phyloP scores from a whole-genome alignment of 345 rosid species.

The Triadica sebifera region DNA sequence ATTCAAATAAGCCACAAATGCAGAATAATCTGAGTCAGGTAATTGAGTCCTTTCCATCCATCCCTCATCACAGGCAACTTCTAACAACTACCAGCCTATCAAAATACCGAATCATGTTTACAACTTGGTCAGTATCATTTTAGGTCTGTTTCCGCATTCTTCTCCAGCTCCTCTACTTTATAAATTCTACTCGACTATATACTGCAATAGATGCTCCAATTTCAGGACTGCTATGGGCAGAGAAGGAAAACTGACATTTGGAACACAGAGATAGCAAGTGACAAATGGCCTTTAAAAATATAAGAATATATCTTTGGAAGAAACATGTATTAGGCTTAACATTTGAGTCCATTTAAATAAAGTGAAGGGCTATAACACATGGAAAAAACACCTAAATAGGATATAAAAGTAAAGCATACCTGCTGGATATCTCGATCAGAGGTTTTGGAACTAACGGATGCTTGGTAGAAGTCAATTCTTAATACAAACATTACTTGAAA shows the following conservation, averaged over 20 bases:
- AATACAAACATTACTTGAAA: background rate
- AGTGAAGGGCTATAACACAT: background rate
- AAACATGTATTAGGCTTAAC: background rate
- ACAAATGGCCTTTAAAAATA: background rate
- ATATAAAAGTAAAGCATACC: slow-evolving; percentile 43
- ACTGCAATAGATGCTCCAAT: background rate
- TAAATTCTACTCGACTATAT: background rate
- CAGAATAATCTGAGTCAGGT: too few relatives aligned
- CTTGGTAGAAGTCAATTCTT: slow-evolving; percentile 40
- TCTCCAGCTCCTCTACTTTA: too few relatives aligned
- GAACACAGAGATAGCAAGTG: background rate
- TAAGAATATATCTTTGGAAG: background rate
- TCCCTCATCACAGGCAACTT: background rate
- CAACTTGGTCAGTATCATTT: background rate
- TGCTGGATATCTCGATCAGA: slow-evolving; percentile 96
- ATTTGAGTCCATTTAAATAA: background rate
- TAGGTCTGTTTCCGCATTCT: too few relatives aligned
- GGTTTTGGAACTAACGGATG: slow-evolving; percentile 67
- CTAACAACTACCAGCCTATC: background rate
- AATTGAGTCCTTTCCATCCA: too few relatives aligned
- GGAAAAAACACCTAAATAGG: too few relatives aligned
- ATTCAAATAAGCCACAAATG: background rate
- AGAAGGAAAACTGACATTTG: background rate
- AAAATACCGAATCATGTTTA: background rate
- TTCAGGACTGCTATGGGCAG: background rate